Conservation (phyloP, 2,329 filamentous ascomycete genomes). For the Pseudogymnoascus sp. region DNA sequence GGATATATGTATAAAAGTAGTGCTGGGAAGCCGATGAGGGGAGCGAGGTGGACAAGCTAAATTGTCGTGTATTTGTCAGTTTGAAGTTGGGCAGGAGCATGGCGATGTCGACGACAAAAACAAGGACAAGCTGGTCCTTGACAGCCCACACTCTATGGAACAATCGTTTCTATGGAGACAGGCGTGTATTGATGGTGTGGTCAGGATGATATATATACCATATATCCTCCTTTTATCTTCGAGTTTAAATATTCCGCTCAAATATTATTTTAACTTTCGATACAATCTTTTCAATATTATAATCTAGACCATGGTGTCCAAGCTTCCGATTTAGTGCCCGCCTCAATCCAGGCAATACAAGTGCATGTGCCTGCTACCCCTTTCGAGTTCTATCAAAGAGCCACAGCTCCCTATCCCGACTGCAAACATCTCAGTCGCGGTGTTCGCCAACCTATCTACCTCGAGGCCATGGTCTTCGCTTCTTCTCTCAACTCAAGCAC, state of each 20-base stretch:
- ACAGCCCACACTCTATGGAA: background rate
- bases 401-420: too few relatives aligned
- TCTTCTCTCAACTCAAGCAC: background rate
- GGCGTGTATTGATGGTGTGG: background rate
- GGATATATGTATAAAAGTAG: background rate
- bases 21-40: background rate
- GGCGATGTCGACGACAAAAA: background rate
- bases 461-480: background rate
- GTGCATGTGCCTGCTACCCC: too few relatives aligned
- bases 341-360: too few relatives aligned
- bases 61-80: background rate
- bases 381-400: too few relatives aligned
- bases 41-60: background rate
- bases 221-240: background rate
- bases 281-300: background rate
- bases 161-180: background rate
- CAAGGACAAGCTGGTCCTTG: background rate
- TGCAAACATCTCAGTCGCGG: conserved; percentile 15
- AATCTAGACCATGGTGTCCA: too few relatives aligned
- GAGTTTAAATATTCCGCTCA: background rate
- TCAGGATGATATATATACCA: background rate
- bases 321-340: too few relatives aligned
- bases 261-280: background rate
- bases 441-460: background rate
- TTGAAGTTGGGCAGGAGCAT: background rate